A percentile compares a stretch with the other conserved stretches of the same genome.
These are phyloP conservation scores for Aspergillus aculeatus DNA, from an alignment of 2,329 filamentous ascomycete genomes.

Conservation along the genomic window DNA sequence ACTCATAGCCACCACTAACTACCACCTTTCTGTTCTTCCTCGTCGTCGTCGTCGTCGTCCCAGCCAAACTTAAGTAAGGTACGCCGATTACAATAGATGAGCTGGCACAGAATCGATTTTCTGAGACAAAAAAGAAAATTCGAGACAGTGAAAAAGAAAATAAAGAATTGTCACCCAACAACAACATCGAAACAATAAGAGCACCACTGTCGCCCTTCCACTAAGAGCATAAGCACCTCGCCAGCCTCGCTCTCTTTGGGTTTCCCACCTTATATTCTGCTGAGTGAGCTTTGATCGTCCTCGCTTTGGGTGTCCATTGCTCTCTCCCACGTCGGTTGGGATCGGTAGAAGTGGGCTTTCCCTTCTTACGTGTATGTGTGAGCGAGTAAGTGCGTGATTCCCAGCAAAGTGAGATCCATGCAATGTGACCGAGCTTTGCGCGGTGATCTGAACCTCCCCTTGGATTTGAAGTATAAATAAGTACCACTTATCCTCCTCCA, in stretches of 20 bases:
- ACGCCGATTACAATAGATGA: not conserved
- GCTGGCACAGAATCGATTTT: not conserved
- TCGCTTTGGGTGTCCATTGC: slow-evolving; percentile 4
- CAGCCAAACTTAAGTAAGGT: slow-evolving; percentile 1
- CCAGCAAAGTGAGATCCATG: slow-evolving; percentile 2
- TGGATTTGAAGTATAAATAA: not conserved
- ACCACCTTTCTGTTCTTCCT: not conserved
- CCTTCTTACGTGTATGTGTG: slow-evolving; percentile 2
- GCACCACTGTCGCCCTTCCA: not conserved
- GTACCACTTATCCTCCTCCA: not conserved
- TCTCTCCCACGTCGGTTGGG: not conserved
- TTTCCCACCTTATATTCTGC: not conserved
- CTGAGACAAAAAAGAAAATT: not conserved
- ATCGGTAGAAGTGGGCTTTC: slow-evolving; percentile 2
- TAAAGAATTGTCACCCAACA: not conserved
- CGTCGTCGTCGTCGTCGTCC: not conserved
- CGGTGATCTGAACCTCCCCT: not conserved
- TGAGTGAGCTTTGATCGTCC: not conserved
- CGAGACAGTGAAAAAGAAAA: not conserved
- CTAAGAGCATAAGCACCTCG: not conserved
- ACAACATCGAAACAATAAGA: not conserved
- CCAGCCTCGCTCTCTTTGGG: slow-evolving; percentile 1
- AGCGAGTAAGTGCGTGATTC: not conserved
- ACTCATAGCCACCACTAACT: not conserved
- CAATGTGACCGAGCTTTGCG: slow-evolving; percentile 3